These are phyloP conservation scores for Tuber aestivum DNA, from an alignment of 495 filamentous ascomycete species.

Conservation along the genomic window DNA sequence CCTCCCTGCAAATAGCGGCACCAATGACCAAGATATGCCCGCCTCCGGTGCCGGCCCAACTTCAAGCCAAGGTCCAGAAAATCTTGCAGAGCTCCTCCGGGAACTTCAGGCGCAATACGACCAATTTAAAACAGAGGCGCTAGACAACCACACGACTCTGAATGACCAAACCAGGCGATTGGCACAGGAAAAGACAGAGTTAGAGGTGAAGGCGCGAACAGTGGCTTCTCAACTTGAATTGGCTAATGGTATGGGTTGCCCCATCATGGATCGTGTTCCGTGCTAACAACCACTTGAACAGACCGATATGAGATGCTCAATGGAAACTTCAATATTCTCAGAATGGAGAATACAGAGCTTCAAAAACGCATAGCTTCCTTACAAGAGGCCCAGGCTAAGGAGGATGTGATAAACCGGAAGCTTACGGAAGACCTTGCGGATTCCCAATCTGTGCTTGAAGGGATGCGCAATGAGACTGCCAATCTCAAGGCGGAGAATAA, in stretches of 20 bases:
- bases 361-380: slow-evolving; percentile 69
- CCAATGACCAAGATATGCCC: slow-evolving; percentile 22
- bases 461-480: slow-evolving; percentile 80
- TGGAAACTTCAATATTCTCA: slow-evolving; percentile 71
- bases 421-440: slow-evolving; percentile 90
- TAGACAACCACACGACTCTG: slow-evolving; percentile 68
- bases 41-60: slow-evolving; percentile 44
- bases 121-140: slow-evolving; percentile 75
- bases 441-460: slow-evolving; percentile 70
- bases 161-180: slow-evolving; percentile 81
- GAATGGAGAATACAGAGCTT: slow-evolving; percentile 75
- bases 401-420: slow-evolving; percentile 83
- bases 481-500: slow-evolving; percentile 91
- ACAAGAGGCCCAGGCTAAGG: slow-evolving; percentile 76
- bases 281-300: slow-evolving; percentile 16
- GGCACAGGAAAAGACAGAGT: slow-evolving; percentile 68
- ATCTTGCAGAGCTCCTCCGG: slow-evolving; percentile 60
- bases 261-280: neutral
- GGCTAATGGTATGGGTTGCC: slow-evolving; percentile 47
- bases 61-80: slow-evolving; percentile 46
- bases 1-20: slow-evolving; percentile 45
- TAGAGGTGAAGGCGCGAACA: slow-evolving; percentile 71
- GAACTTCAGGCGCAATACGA: slow-evolving; percentile 90
- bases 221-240: slow-evolving; percentile 75
- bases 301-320: slow-evolving; percentile 89